Evolutionary conservation across 352 stramenopile species (phyloP), one percentile per base, ranked within the genome.

Genomic region (Phytophthora vignae): DNA sequence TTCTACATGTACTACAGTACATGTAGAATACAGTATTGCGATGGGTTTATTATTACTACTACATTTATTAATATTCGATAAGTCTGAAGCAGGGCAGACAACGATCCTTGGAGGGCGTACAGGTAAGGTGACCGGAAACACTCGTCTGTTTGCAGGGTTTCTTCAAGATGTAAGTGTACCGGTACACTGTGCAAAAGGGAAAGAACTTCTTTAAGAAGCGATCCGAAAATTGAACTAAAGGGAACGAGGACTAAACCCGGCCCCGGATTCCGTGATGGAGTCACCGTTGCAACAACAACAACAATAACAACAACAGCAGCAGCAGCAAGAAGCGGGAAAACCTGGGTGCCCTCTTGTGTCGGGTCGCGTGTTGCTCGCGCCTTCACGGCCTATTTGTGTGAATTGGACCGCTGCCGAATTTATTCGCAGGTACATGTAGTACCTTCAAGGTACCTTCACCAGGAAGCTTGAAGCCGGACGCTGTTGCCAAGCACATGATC

Each of bases 381-480:
- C 69, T 64, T 68, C 21, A 56, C 15, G 63, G n/a, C 62, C 64
- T 76, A 40, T 64, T 73, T 73, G 59, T 69, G 69, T 40, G 33
- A 60, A 64, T 55, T 67, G 56, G 57, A 72, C 69, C 69, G 31
- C 63, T 72, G 49, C 61, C 67, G 38, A 63, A 56, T 66, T 67
- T 75, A 64, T 71, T 60, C 49, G 21, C n/a, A n/a, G n/a, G n/a
- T n/a, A n/a, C n/a, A n/a, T n/a, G n/a, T n/a, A n/a, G n/a, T n/a
- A n/a, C n/a, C n/a, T n/a, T n/a, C n/a, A n/a, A n/a, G n/a, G n/a
- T 74, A 74, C 49, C 46, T 57, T 69, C 21, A 52, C 6, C n/a
- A 25, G 8, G n/a, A 52, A 52, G n/a, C 44, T 52, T 52, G 44
- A 52, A 25, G 44, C 8, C n/a, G 44, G 10, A 8, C 44, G 8